These are phyloP conservation scores for Arabis alpina DNA, from an alignment of 345 rosid genomes.

Conservation along the genomic window DNA sequence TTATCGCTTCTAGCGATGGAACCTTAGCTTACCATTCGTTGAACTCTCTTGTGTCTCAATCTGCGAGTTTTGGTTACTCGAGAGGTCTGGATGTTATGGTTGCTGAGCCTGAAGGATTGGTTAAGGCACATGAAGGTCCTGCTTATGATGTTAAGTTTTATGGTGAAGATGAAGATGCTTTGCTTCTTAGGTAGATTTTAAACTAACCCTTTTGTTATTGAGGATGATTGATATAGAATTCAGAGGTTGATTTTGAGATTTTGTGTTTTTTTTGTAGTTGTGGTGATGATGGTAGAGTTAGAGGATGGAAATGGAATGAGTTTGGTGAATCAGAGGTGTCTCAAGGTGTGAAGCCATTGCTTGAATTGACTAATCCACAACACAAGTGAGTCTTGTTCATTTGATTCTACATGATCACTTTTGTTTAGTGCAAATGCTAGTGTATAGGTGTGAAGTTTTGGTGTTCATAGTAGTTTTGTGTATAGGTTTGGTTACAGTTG, in stretches of 20 bases:
- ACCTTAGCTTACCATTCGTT: constrained; percentile 72
- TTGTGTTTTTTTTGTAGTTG: constrained; percentile 57
- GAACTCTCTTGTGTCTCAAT: constrained; percentile 67
- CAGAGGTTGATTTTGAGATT: neutral
- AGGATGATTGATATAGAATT: neutral
- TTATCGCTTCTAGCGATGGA: constrained; percentile 86
- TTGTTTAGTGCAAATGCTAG: constrained; percentile 18
- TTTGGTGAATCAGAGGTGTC: constrained; percentile 50
- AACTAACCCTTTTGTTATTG: neutral
- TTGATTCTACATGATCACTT: constrained; percentile 4
- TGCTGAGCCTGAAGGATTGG: constrained; percentile 62
- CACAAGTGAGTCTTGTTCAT: constrained; percentile 65
- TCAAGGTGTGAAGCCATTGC: constrained; percentile 73
- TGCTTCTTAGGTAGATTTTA: constrained; percentile 69
- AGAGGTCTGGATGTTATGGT: constrained; percentile 38
- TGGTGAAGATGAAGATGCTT: constrained; percentile 64
- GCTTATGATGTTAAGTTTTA: constrained; percentile 92
- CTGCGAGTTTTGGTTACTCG: constrained; percentile 41
- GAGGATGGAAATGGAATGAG: constrained; percentile 93
- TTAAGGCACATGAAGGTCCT: constrained; percentile 87
- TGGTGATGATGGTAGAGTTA: constrained; percentile 92
- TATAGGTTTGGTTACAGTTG: neutral
- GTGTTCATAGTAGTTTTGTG: neutral
- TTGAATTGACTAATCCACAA: constrained; percentile 83
- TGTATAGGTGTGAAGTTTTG: neutral